Evolutionary conservation across 441 rosid genomes (phyloP), one percentile per base, ranked within the genome.

Genomic region (Daphne laureola): DNA sequence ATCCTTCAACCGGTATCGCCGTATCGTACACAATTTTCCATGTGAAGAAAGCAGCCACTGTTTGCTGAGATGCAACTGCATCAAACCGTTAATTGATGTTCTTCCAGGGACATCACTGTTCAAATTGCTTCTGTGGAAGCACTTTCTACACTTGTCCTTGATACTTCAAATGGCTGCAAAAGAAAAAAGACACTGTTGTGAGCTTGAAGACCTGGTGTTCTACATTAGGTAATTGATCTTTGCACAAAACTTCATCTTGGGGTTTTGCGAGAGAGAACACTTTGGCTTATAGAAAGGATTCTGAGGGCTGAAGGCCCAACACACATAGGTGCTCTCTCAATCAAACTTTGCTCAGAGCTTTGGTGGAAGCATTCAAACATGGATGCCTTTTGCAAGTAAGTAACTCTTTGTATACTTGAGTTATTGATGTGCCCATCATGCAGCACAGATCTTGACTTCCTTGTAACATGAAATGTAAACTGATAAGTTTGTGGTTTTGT

Each of bases 61-160:
- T 53, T 63, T 75, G 49, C 72, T 75, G 27, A 54, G 60, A 41
- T 56, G 57, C 68, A 62, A 71, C 14, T 58, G 74, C 27, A 60
- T 69, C 61, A 69, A 66, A 35, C 73, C 80, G 21, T 61, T 72
- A 46, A 65, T 69, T 14, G 67, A 67, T 54, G 65, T 66, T 57
- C 68, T 69, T 14, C 35, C 18, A 0, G 69, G 69, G 60, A 69
- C 57, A 59, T 68, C 1, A 25, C 43, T 16, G 80, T 69, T 43
- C 80, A 72, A 61, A 65, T 66, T 40, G 77, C 72, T 18, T 71
- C 61, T 12, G 57, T 71, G 43, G 74, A 75, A 43, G 70, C 72
- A 43, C 73, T 76, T 50, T 67, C 77, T 35, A 64, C 73, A 45
- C 77, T 75, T 27, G n/a, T 72, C n/a, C 25, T 42, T 14, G 72